A percentile compares a stretch with the other conserved stretches of the same genome.
phyloP scores from a whole-genome alignment of 164 flowering plant species.

The Annona squamosa region DNA sequence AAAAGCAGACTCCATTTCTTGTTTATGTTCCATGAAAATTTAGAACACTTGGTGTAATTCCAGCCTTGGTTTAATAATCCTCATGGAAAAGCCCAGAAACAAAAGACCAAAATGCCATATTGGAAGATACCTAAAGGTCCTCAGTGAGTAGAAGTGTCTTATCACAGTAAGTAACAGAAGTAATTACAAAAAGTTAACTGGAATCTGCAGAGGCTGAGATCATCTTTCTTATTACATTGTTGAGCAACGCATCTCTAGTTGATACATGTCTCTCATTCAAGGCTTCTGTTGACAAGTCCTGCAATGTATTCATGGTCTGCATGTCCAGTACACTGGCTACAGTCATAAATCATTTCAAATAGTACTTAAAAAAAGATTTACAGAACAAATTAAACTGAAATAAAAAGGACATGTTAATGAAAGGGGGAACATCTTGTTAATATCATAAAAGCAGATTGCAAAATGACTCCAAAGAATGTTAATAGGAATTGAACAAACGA shows the following conservation, averaged over 20 bases:
- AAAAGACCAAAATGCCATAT: background rate
- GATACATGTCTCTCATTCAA: slow-evolving; percentile 16
- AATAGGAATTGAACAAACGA: no score
- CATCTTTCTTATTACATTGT: slow-evolving; percentile 25
- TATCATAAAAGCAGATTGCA: no score
- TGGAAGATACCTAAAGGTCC: background rate
- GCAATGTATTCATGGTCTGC: slow-evolving; percentile 56
- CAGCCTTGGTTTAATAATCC: no score
- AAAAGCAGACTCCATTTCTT: no score
- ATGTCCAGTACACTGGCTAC: slow-evolving; percentile 4
- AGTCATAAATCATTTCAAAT: background rate
- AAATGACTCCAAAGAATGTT: no score
- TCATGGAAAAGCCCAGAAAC: no score
- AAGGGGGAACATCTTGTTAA: background rate
- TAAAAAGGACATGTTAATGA: background rate
- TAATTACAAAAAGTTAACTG: background rate
- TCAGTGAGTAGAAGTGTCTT: background rate
- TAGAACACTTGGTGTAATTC: no score
- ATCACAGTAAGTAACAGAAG: background rate
- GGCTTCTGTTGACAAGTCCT: slow-evolving; percentile 31
- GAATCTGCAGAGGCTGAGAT: slow-evolving; percentile 8
- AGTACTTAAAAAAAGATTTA: background rate
- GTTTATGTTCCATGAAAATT: no score
- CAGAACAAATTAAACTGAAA: background rate
- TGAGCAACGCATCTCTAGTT: slow-evolving; percentile 1